These are phyloP conservation scores for Blepharisma undulans DNA, from an alignment of 169 alveolate genomes.

Conservation along the genomic window DNA sequence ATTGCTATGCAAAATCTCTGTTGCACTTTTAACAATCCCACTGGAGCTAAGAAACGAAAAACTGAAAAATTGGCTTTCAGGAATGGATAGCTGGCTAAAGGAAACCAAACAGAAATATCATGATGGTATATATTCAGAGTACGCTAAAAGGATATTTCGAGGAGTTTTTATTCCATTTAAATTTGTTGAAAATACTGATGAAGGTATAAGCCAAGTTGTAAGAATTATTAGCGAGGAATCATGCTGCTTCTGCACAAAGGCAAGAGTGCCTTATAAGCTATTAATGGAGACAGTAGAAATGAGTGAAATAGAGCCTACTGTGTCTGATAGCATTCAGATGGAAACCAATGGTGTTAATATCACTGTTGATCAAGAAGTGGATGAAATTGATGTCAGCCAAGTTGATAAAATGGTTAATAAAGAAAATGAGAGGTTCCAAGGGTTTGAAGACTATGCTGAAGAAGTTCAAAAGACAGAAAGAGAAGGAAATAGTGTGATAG, in stretches of 20 bases:
- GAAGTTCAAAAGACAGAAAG: neutral
- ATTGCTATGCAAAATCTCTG: constrained; percentile 19
- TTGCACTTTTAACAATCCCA: neutral
- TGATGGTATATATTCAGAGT: neutral
- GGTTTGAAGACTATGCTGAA: neutral
- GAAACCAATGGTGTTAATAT: neutral
- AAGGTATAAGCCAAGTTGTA: constrained; percentile 3
- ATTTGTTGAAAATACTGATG: neutral
- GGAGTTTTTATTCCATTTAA: neutral
- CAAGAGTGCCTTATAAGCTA: constrained; percentile 39
- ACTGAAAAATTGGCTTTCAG: neutral
- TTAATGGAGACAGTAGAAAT: neutral
- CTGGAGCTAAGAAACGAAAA: neutral
- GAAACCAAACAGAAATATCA: neutral
- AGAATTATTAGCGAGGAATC: neutral
- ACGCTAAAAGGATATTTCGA: constrained; percentile 15
- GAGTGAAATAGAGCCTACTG: neutral
- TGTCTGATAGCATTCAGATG: neutral
- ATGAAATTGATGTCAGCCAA: neutral
- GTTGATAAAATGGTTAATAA: neutral
- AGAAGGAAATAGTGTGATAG: neutral
- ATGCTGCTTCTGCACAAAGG: constrained; percentile 29
- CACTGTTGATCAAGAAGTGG: neutral
- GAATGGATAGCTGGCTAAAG: neutral
- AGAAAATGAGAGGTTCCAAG: neutral